Base-by-base conservation (phyloP, 2,329 filamentous ascomycete genomes). In the Penicillium aurantiogriseum region DNA sequence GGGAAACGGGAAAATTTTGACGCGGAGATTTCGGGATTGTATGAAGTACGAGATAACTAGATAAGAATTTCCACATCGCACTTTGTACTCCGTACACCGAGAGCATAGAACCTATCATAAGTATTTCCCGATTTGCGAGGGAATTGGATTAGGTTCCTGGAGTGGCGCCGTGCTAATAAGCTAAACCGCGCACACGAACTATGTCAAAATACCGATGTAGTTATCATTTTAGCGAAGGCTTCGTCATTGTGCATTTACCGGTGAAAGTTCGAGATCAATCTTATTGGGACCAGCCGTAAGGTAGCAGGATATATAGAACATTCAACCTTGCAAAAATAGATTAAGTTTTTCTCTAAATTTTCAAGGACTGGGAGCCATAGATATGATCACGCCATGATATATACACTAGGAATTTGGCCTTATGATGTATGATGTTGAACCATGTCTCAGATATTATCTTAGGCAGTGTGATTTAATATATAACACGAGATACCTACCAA, bases 1-100 rank as follows among this genome's bases (percentile, higher is more conserved):
- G 50, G 54, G 19, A 45, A 35, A 38, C 42, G 61, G 55, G 51
- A 53, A 42, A 38, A 17, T 17, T 29, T 39, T 33, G 59, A 48
- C 51, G 38, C 47, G 54, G 49, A 48, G 55, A 49, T 42, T 33
- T 19, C 23, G 27, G 27, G 29, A 35, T 50, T 31, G 27, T 23
- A 44, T 21, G 15, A 27, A 29, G 17, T 19, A n/a, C 21, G 3
- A 25, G 15, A 21, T 3, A n/a, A n/a, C n/a, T n/a, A 43, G 52
- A 55, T 55, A 51, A 56, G 46, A 40, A 43, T 25, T 19, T 55
- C 17, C 15, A 19, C 19, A 33, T 25, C 13, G 7, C 7, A 6
- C 33, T 36, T 2, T 36, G 8, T 23, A 40, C n/a, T 6, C 10
- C 6, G 19, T 10, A 27, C 5, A 5, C 19, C 17, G 15, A 27